These are phyloP conservation scores for Theobroma grandiflorum DNA, from an alignment of 441 rosid genomes.

Conservation along the genomic window DNA sequence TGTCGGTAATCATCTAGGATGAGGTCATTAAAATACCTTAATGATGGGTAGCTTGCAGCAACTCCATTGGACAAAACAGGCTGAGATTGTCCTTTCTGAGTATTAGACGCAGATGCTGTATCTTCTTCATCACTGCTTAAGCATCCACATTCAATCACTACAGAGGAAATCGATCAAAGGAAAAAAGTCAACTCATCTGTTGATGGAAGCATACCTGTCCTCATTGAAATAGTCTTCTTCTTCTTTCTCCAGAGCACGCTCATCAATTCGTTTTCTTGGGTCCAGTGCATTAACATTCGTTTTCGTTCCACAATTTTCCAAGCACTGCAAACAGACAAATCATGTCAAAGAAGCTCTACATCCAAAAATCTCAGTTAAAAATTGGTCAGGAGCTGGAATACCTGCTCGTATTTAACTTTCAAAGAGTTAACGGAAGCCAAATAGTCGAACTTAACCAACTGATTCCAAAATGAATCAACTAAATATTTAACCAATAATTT, in stretches of 20 bases:
- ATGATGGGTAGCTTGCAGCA: conserved; percentile 58
- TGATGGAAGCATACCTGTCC: conserved; percentile 67
- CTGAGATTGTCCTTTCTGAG: conserved; percentile 59
- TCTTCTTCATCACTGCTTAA: conserved; percentile 92
- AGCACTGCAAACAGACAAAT: conserved; percentile 64
- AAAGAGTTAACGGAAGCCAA: conserved; percentile 77
- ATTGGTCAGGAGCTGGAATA: conserved; percentile 36
- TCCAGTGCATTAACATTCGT: conserved; percentile 60
- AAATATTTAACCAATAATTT: conserved; percentile 78
- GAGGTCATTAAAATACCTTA: conserved; percentile 58
- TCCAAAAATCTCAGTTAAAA: conserved; percentile 14
- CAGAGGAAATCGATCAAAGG: conserved; percentile 23
- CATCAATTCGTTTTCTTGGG: conserved; percentile 78
- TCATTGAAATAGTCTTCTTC: conserved; percentile 98
- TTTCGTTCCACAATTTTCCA: conserved; percentile 74
- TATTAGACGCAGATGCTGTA: conserved; percentile 77
- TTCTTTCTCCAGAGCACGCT: conserved; percentile 94
- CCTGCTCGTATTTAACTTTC: conserved; percentile 96
- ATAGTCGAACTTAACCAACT: conserved; percentile 79
- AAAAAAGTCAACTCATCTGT: conserved; percentile 12
- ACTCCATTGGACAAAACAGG: conserved; percentile 81
- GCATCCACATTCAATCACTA: conserved; percentile 25
- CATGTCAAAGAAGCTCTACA: conserved; percentile 16
- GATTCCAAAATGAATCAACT: conserved; percentile 90
- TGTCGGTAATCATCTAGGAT: conserved; percentile 21